Conservation (phyloP, 371 early-diverging fungal species). For the Batkoa obscura region DNA sequence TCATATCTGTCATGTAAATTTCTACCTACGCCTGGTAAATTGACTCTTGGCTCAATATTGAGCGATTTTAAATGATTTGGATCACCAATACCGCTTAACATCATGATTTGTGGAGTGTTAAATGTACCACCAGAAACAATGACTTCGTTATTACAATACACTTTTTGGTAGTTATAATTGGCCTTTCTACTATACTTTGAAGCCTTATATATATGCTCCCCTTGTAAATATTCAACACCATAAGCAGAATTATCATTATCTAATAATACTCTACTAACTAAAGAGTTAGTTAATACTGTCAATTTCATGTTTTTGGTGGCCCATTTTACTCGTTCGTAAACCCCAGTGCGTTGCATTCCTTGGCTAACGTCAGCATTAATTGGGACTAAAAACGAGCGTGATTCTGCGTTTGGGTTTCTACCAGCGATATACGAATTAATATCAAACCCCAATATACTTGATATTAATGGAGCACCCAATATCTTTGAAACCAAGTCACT, state of each 20-base stretch:
- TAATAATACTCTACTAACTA: neutral
- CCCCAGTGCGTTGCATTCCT: neutral
- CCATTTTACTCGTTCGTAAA: neutral
- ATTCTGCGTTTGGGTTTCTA: neutral
- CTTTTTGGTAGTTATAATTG: neutral
- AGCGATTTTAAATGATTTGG: neutral
- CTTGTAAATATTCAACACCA: neutral
- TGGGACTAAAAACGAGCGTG: neutral
- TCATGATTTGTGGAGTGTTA: conserved; percentile 12
- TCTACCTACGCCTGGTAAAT: conserved; percentile 5
- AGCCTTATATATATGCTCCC: conserved; percentile 1
- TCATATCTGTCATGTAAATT: conserved; percentile 5
- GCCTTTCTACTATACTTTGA: too few species aligned
- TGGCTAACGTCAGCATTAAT: neutral
- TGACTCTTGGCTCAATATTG: neutral
- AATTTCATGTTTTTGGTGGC: neutral
- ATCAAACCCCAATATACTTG: neutral
- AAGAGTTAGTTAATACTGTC: neutral
- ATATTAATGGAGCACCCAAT: neutral
- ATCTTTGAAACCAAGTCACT: neutral
- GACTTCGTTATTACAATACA: conserved; percentile 12
- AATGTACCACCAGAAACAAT: conserved; percentile 13
- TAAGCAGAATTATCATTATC: neutral
- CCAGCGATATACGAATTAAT: neutral
- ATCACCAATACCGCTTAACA: conserved; percentile 14